phyloP scores from a whole-genome alignment of 169 alveolate genomes.

The Amoebophrya sp. region DNA sequence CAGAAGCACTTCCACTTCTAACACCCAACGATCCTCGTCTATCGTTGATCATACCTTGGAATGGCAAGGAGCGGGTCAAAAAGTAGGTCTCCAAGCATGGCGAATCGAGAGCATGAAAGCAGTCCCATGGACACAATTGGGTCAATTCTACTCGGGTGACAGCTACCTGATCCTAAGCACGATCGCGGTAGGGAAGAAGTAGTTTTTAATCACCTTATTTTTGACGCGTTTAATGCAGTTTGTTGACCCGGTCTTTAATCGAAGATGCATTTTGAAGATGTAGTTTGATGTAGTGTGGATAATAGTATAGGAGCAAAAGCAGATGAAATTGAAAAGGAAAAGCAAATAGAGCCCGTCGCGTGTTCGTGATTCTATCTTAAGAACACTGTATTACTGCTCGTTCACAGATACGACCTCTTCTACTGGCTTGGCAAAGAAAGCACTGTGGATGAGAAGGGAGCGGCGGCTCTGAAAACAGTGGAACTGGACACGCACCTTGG shows the following conservation, averaged over 20 bases:
- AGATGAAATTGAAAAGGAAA: too few species aligned
- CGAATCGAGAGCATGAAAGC: not conserved
- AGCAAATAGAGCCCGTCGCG: too few species aligned
- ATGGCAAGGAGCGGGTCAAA: not conserved
- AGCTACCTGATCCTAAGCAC: not conserved
- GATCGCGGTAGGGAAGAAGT: not conserved
- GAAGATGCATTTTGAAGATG: too few species aligned
- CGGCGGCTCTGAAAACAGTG: not conserved
- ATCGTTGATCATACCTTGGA: too few species aligned
- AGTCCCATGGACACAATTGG: not conserved
- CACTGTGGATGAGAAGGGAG: not conserved
- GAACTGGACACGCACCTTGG: not conserved
- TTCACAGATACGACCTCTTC: not conserved
- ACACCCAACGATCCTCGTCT: too few species aligned
- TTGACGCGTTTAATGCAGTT: too few species aligned
- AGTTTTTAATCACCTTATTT: too few species aligned
- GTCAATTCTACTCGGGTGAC: not conserved
- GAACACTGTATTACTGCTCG: not conserved
- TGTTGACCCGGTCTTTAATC: too few species aligned
- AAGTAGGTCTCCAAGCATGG: not conserved
- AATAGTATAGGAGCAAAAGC: too few species aligned
- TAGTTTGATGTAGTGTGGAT: too few species aligned
- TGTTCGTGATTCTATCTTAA: too few species aligned
- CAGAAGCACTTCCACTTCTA: too few species aligned
- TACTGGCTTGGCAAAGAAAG: constrained; percentile 1